phyloP scores from a whole-genome alignment of 257 asterid species.

The Paraleonurus japonicus region DNA sequence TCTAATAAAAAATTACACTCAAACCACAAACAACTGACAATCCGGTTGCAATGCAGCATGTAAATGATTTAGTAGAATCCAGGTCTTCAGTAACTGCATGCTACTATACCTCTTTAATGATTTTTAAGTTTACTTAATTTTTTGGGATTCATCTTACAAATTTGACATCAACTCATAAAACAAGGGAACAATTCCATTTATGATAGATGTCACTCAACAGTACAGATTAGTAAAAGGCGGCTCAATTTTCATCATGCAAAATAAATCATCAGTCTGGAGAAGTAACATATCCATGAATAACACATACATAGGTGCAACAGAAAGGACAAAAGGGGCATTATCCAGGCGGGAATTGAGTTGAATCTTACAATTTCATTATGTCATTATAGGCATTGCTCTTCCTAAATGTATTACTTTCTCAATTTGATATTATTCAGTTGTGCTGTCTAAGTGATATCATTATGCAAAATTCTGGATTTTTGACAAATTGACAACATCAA shows the following conservation, averaged over 20 bases:
- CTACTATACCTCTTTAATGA: slow-evolving; percentile 1
- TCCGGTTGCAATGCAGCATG: not conserved
- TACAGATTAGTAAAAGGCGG: slow-evolving; percentile 7
- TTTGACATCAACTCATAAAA: not conserved
- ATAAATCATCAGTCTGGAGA: not conserved
- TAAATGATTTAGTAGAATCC: not conserved
- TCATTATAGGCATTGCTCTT: slow-evolving; percentile 1
- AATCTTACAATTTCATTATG: not conserved
- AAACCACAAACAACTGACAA: not conserved
- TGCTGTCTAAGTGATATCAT: not conserved
- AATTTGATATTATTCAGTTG: not conserved
- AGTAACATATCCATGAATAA: not conserved
- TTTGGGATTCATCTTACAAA: not conserved
- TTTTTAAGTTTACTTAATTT: not conserved
- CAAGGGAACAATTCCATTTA: not conserved
- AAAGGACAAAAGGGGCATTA: not conserved
- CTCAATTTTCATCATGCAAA: not conserved
- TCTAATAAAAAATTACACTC: not conserved
- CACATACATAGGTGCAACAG: not conserved
- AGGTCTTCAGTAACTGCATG: not conserved
- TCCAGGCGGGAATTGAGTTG: not conserved
- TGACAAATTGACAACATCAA: not conserved
- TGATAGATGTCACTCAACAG: not conserved
- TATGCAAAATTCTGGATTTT: not conserved
- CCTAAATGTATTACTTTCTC: slow-evolving; percentile 4